phyloP scores from a whole-genome alignment of 2,329 filamentous ascomycete genomes.

The Colletotrichum melonis region DNA sequence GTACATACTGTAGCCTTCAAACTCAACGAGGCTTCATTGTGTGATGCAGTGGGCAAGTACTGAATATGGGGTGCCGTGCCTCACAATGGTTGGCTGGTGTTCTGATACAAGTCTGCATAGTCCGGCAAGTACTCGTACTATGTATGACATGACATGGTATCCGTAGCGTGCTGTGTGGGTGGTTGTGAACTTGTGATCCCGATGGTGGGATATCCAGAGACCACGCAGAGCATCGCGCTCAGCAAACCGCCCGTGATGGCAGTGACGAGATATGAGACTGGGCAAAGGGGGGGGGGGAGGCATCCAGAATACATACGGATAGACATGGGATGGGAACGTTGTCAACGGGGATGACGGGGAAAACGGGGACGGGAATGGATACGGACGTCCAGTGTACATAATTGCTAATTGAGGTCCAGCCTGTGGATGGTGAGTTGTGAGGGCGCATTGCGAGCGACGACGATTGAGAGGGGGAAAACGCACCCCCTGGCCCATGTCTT shows the following conservation, averaged over 20 bases:
- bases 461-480: background rate
- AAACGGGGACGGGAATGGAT: background rate
- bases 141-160: background rate
- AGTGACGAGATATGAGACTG: background rate
- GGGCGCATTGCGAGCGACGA: background rate
- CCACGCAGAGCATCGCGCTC: background rate
- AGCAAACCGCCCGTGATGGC: background rate
- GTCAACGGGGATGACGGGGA: background rate
- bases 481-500: background rate
- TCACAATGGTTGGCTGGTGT: conserved; percentile 1
- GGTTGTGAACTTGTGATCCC: conserved; percentile 2
- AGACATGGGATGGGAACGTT: background rate
- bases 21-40: background rate
- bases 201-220: conserved; percentile 1
- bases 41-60: background rate
- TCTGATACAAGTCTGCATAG: background rate
- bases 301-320: background rate
- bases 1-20: background rate
- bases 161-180: background rate
- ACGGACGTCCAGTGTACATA: background rate
- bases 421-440: conserved; percentile 15
- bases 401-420: background rate
- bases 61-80: background rate
- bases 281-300: too few relatives aligned
- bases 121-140: background rate